These are phyloP conservation scores for Penicillium capsulatum DNA, from an alignment of 2,329 filamentous ascomycete species.

Conservation along the genomic window DNA sequence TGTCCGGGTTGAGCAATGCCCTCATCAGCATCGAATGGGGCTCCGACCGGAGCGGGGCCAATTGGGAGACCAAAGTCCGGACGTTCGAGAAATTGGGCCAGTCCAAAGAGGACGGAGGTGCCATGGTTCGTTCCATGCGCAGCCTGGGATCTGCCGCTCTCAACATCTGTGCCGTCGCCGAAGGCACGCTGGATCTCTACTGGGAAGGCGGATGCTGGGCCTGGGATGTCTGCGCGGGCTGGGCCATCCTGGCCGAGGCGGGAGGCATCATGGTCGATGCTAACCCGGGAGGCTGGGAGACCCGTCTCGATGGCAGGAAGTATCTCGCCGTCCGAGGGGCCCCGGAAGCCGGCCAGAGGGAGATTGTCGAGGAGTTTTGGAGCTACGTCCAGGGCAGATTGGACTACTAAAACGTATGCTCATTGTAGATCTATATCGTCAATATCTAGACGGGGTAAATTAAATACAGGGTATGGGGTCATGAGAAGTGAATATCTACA, in stretches of 20 bases:
- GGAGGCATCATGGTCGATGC: constrained; percentile 58
- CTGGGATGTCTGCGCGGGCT: constrained; percentile 63
- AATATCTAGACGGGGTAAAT: background rate
- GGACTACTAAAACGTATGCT: constrained; percentile 27
- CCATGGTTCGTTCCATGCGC: constrained; percentile 59
- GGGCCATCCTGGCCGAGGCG: constrained; percentile 58
- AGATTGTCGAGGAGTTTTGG: constrained; percentile 44
- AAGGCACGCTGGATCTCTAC: constrained; percentile 56
- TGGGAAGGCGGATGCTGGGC: constrained; percentile 65
- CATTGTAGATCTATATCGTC: background rate
- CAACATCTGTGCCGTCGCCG: constrained; percentile 58
- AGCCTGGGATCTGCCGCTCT: constrained; percentile 57
- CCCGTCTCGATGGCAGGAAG: constrained; percentile 53
- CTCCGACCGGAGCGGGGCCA: constrained; percentile 52
- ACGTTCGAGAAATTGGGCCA: constrained; percentile 51
- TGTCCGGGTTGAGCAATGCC: constrained; percentile 49
- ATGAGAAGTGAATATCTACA: background rate
- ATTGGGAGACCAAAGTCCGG: constrained; percentile 54
- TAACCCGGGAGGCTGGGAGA: constrained; percentile 55
- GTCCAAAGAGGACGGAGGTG: constrained; percentile 52
- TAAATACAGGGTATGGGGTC: background rate
- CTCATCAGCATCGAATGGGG: constrained; percentile 61
- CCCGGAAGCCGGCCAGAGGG: constrained; percentile 34
- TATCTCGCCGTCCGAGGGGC: constrained; percentile 46
- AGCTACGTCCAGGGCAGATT: constrained; percentile 36